These are phyloP conservation scores for Trichoderma afroharzianum DNA, from an alignment of 2,329 filamentous ascomycete species.

Conservation along the genomic window DNA sequence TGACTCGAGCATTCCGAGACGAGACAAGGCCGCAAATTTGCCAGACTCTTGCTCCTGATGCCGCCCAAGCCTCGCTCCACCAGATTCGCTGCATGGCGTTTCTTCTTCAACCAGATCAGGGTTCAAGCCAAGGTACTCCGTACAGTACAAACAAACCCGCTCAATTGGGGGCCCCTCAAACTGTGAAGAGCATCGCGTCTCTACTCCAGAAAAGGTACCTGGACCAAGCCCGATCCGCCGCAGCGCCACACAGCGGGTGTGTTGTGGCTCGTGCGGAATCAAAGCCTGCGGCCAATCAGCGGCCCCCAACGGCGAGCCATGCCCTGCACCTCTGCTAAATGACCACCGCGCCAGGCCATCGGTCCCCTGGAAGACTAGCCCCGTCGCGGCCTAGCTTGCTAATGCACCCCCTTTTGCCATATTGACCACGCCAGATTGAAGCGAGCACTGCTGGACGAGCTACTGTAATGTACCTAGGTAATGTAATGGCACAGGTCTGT, in stretches of 20 bases:
- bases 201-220: not conserved
- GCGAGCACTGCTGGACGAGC: not conserved
- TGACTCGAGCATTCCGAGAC: slow-evolving; percentile 7
- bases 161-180: not conserved
- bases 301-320: not conserved
- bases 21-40: not conserved
- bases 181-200: not conserved
- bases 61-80: not conserved
- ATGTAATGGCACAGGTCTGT: not conserved
- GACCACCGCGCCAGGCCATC: slow-evolving; percentile 12
- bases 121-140: not conserved
- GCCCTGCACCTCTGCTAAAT: slow-evolving; percentile 14
- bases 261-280: slow-evolving; percentile 13
- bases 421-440: slow-evolving; percentile 15
- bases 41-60: not conserved
- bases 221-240: slow-evolving; percentile 17
- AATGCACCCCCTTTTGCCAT: slow-evolving; percentile 20
- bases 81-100: not conserved
- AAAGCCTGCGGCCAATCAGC: slow-evolving; percentile 12
- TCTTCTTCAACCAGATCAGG: not conserved
- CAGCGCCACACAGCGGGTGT: slow-evolving; percentile 15
- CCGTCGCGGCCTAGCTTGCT: not conserved
- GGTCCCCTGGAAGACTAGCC: slow-evolving; percentile 16
- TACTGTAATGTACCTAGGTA: not conserved
- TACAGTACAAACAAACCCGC: too few relatives aligned